phyloP scores from a whole-genome alignment of 768 basidiomycete genomes.

The Gelatoporia subvermispora region DNA sequence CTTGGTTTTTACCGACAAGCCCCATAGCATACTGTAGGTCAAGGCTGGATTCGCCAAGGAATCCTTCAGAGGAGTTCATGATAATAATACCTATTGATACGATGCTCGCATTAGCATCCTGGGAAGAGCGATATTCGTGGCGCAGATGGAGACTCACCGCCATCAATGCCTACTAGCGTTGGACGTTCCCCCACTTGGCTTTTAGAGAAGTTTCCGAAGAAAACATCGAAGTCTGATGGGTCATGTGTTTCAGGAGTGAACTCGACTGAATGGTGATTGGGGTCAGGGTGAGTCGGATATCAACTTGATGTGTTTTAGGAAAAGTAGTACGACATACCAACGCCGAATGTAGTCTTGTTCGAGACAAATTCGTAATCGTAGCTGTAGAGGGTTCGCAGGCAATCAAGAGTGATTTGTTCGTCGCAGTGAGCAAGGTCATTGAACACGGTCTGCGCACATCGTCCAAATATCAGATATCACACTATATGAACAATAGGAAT shows the following conservation, averaged over 20 bases:
- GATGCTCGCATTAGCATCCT: not conserved
- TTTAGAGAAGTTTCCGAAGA: slow-evolving; percentile 37
- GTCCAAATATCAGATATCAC: not conserved
- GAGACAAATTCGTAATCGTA: slow-evolving; percentile 19
- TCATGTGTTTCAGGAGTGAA: slow-evolving; percentile 39
- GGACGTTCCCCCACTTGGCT: slow-evolving; percentile 37
- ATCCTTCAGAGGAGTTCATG: slow-evolving; percentile 10
- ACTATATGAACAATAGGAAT: too few relatives aligned
- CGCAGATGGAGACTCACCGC: slow-evolving; percentile 24
- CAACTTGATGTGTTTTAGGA: too few relatives aligned
- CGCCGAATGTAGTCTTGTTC: slow-evolving; percentile 26
- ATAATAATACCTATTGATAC: not conserved
- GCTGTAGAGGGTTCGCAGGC: slow-evolving; percentile 29
- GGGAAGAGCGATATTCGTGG: not conserved
- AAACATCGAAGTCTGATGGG: slow-evolving; percentile 38
- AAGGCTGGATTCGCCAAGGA: slow-evolving; percentile 65
- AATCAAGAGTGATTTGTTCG: slow-evolving; percentile 24
- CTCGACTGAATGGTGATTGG: slow-evolving; percentile 30
- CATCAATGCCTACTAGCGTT: slow-evolving; percentile 26
- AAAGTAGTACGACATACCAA: slow-evolving; percentile 19
- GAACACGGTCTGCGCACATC: slow-evolving; percentile 4
- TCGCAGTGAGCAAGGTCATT: slow-evolving; percentile 21
- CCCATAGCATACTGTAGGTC: slow-evolving; percentile 70
- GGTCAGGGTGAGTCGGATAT: too few relatives aligned
- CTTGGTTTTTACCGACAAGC: slow-evolving; percentile 24